Evolutionary conservation across 2,329 filamentous ascomycete species (phyloP), one percentile per base, ranked within the genome.

Genomic region (Arthroderma uncinatum): DNA sequence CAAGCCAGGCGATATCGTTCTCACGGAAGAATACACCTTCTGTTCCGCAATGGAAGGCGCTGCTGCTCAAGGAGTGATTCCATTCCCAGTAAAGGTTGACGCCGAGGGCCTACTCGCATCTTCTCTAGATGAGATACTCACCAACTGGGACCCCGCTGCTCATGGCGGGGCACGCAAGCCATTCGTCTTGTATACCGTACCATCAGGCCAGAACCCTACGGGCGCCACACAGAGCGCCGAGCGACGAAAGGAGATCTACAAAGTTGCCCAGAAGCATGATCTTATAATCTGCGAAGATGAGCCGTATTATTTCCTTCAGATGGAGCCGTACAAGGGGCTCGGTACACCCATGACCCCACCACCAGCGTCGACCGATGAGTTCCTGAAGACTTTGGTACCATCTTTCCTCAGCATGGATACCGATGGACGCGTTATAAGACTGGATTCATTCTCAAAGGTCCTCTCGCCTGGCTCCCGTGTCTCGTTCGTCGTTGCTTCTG

Each of bases 401-500:
- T 86, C 86, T 1, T 82, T 86, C 57, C 78, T 95, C 33, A 87
- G 82, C 71, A 78, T 96, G 65, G 91, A 96, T 68, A 78, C 82
- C 0, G 90, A 95, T 69, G 92, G 91, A 6, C 86, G 91, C 60
- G 91, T 96, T 36, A 78, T 95, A 75, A 86, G 91, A 36, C 80
- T 96, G 72, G 91, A 96, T 69, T 95, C 89, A 0, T 94, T 96
- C 74, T 94, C 88, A 66, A 96, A 96, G 74, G 88, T 95, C 1
- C 78, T 95, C 33, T 80, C 89, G 0, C 91, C 92, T 0, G 91
- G 91, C 7, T 84, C 86, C 12, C 82, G 91, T 47, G 74, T 86
- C 40, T 91, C 91, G 42, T 98, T 93, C 92, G 80, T 96, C 58
- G 95, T 92, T 0, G 92, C 84, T 0, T 87, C 87, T 1, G 85